phyloP scores from a whole-genome alignment of 140 eudicot genomes.

The Erigeron philadelphicus region DNA sequence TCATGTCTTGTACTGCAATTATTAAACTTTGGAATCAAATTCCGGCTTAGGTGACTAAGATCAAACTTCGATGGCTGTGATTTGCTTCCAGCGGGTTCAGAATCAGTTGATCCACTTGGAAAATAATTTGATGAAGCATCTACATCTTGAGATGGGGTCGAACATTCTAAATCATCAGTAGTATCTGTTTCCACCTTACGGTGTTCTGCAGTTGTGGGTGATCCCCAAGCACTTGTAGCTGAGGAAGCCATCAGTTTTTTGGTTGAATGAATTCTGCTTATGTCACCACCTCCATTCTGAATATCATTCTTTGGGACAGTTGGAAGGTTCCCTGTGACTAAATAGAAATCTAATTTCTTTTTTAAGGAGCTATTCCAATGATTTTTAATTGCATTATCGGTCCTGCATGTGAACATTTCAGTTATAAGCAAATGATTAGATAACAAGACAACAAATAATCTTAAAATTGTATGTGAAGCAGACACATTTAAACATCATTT shows the following conservation, averaged over 20 bases:
- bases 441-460: background rate
- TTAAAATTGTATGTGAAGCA: background rate
- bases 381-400: constrained; percentile 92
- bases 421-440: constrained; percentile 4
- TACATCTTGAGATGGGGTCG: constrained; percentile 41
- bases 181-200: constrained; percentile 40
- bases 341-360: constrained; percentile 75
- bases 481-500: background rate
- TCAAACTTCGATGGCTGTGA: constrained; percentile 36
- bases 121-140: constrained; percentile 35
- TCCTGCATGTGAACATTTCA: constrained; percentile 43
- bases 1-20: constrained; percentile 27
- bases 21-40: constrained; percentile 35
- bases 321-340: constrained; percentile 84
- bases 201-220: constrained; percentile 46
- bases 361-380: constrained; percentile 98
- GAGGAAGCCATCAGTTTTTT: constrained; percentile 33
- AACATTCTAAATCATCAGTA: constrained; percentile 37
- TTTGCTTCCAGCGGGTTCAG: constrained; percentile 34
- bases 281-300: constrained; percentile 39
- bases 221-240: constrained; percentile 38
- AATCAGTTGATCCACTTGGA: constrained; percentile 47
- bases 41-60: constrained; percentile 29
- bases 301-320: constrained; percentile 47
- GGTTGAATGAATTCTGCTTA: constrained; percentile 31